These are phyloP conservation scores for Saussurea involucrata DNA, from an alignment of 129 eudicot species.

Conservation along the genomic window DNA sequence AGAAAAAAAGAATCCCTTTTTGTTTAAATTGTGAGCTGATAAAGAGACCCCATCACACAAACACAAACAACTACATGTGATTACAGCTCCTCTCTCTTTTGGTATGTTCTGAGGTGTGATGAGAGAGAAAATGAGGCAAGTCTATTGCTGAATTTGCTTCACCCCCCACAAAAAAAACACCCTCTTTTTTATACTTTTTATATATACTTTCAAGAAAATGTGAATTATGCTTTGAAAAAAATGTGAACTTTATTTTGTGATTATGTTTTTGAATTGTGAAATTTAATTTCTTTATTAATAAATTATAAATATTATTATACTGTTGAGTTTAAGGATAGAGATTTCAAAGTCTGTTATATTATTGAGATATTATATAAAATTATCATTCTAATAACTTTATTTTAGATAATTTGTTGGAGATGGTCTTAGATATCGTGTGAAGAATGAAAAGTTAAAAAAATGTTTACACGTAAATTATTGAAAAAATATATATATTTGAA, in stretches of 20 bases:
- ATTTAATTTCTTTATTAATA: too few species aligned
- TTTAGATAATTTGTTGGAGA: too few species aligned
- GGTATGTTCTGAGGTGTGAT: slow-evolving; percentile 32
- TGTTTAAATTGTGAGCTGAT: slow-evolving; percentile 41
- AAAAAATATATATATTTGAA: too few species aligned
- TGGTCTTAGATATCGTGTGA: too few species aligned
- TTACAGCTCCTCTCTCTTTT: slow-evolving; percentile 63
- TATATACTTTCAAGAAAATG: not conserved
- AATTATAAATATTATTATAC: too few species aligned
- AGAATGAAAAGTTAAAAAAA: too few species aligned
- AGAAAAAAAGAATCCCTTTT: slow-evolving; percentile 10
- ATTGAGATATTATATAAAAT: too few species aligned
- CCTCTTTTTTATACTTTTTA: not conserved
- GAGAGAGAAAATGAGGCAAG: slow-evolving; percentile 23
- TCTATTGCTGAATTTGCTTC: slow-evolving; percentile 7
- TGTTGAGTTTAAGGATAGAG: too few species aligned
- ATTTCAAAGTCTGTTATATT: too few species aligned
- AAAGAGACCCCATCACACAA: slow-evolving; percentile 59
- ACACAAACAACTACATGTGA: slow-evolving; percentile 77
- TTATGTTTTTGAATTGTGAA: not conserved
- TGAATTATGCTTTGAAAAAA: not conserved
- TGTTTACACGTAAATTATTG: too few species aligned
- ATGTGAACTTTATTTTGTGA: not conserved
- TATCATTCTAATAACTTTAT: too few species aligned
- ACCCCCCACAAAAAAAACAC: not conserved